phyloP scores from a whole-genome alignment of 805 yeast species.

The Zygosaccharomyces kombuchaensis region DNA sequence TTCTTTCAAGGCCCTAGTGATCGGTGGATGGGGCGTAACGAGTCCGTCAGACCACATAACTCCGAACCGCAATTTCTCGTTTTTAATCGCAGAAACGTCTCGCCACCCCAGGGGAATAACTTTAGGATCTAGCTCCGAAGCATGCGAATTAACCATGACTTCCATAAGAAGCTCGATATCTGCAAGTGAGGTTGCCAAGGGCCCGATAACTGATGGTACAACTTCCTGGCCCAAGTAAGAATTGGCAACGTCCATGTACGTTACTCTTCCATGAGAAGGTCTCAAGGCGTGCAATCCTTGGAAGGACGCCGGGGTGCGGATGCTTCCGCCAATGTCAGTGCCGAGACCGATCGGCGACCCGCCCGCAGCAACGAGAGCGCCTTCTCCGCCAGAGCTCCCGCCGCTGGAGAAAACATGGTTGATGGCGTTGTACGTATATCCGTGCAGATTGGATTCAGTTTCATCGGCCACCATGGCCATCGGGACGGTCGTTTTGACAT shows the following conservation, averaged over 20 bases:
- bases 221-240: slow-evolving; percentile 49
- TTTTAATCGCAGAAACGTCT: slow-evolving; percentile 9
- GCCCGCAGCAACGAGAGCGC: slow-evolving; percentile 47
- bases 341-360: slow-evolving; percentile 59
- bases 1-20: slow-evolving; percentile 16
- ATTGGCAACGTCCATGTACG: slow-evolving; percentile 36
- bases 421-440: slow-evolving; percentile 49
- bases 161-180: slow-evolving; percentile 50
- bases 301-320: slow-evolving; percentile 56
- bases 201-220: slow-evolving; percentile 55
- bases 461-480: slow-evolving; percentile 60
- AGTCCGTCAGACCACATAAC: slow-evolving; percentile 21
- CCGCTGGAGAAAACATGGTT: slow-evolving; percentile 51
- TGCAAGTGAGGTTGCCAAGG: slow-evolving; percentile 46
- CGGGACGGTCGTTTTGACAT: slow-evolving; percentile 57
- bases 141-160: slow-evolving; percentile 13
- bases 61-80: slow-evolving; percentile 10
- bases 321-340: slow-evolving; percentile 62
- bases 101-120: slow-evolving; percentile 14
- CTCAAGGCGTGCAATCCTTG: slow-evolving; percentile 38
- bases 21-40: slow-evolving; percentile 18
- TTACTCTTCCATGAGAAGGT: slow-evolving; percentile 23
- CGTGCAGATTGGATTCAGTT: slow-evolving; percentile 50
- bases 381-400: slow-evolving; percentile 65
- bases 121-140: background rate